These are phyloP conservation scores for Boletus subcaerulescens DNA, from an alignment of 768 basidiomycete genomes.

Conservation along the genomic window DNA sequence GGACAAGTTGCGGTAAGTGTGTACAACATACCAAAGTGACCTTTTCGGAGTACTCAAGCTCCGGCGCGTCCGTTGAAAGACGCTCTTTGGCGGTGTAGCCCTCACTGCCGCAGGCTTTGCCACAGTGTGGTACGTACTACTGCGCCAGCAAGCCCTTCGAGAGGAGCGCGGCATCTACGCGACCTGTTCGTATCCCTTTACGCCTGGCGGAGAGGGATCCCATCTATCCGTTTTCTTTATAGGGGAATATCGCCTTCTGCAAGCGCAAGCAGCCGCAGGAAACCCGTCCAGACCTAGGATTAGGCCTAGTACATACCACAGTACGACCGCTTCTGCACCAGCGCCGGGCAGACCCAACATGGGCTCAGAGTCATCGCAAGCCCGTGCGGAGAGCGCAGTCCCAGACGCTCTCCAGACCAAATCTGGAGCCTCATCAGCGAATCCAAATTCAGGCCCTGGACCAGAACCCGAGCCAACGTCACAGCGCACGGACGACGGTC, in stretches of 20 bases:
- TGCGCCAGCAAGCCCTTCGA: constrained; percentile 16
- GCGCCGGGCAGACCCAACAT: background rate
- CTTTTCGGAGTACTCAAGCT: background rate
- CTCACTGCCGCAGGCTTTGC: constrained; percentile 20
- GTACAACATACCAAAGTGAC: too few relatives aligned
- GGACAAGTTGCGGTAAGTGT: constrained; percentile 8
- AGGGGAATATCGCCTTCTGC: constrained; percentile 29
- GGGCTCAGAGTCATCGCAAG: background rate
- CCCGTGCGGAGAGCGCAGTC: background rate
- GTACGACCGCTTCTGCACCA: background rate
- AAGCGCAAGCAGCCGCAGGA: constrained; percentile 16
- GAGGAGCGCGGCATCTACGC: constrained; percentile 16
- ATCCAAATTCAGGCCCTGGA: background rate
- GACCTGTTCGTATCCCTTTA: constrained; percentile 15
- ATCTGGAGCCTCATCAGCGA: background rate
- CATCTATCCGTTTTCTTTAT: too few relatives aligned
- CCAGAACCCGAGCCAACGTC: background rate
- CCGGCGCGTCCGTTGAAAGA: constrained; percentile 7
- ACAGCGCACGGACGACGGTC: background rate
- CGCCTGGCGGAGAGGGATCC: background rate
- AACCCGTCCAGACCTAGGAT: constrained; percentile 18
- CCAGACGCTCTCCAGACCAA: background rate
- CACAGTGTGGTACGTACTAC: constrained; percentile 21
- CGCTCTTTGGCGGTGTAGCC: constrained; percentile 23
- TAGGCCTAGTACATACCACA: background rate